Conservation (phyloP, 202 grass and related monocot genomes). For the Schoenoplectus triqueter region DNA sequence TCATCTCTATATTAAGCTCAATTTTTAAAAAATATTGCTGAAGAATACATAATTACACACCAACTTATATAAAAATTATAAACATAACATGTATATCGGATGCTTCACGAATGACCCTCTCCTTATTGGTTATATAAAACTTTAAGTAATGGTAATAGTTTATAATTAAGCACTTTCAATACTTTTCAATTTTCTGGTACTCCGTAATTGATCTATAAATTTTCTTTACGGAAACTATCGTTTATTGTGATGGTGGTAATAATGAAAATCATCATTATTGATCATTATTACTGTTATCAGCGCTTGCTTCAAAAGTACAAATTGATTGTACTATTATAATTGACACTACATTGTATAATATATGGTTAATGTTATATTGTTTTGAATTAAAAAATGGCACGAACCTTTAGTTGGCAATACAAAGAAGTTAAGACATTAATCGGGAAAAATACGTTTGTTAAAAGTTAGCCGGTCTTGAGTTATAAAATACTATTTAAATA, state of each 20-base stretch:
- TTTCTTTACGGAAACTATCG: slow-evolving; percentile 22
- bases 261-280: slow-evolving; percentile 4
- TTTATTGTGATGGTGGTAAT: neutral
- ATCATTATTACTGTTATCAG: neutral
- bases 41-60: neutral
- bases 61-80: neutral
- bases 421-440: neutral
- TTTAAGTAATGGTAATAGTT: neutral
- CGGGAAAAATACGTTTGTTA: neutral
- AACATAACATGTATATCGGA: neutral
- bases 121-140: neutral
- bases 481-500: too few relatives aligned
- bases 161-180: neutral
- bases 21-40: neutral
- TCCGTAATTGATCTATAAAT: neutral
- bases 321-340: neutral
- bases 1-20: neutral
- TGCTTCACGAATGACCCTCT: neutral
- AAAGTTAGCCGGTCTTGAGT: too few relatives aligned
- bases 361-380: neutral
- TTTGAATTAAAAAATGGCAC: neutral
- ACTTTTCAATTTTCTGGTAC: neutral
- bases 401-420: neutral
- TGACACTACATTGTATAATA: neutral
- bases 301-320: neutral